These are phyloP conservation scores for Jamesozyma spencerorum DNA, from an alignment of 805 yeast species.

Conservation along the genomic window DNA sequence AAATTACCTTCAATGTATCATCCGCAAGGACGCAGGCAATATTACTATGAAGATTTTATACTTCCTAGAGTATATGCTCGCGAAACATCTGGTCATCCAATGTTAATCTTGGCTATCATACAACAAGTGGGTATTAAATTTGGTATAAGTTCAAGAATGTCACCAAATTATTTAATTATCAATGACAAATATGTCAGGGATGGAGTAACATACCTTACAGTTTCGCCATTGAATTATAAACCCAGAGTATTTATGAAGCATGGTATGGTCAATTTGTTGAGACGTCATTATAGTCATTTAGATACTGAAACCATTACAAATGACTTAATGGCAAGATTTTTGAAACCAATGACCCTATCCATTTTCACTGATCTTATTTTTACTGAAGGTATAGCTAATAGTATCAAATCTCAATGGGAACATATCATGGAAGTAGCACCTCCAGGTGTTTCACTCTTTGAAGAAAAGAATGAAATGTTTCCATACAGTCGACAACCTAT, in stretches of 20 bases:
- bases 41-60: slow-evolving; percentile 17
- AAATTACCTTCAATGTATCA: neutral
- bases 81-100: slow-evolving; percentile 17
- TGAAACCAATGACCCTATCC: neutral
- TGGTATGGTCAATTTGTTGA: neutral
- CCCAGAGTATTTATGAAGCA: neutral
- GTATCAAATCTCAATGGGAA: neutral
- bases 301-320: neutral
- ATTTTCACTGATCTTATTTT: neutral
- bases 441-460: too few relatives aligned
- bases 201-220: neutral
- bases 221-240: neutral
- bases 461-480: neutral
- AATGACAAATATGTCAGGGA: slow-evolving; percentile 6
- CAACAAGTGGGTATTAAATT: slow-evolving; percentile 13
- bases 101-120: slow-evolving; percentile 17
- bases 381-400: neutral
- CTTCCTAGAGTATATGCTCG: slow-evolving; percentile 21
- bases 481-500: slow-evolving; percentile 1
- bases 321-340: neutral
- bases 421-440: neutral
- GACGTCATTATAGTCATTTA: neutral
- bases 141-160: slow-evolving; percentile 11
- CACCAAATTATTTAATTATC: slow-evolving; percentile 14
- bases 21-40: neutral